Evolutionary conservation across 805 yeast species (phyloP).

Genomic region (Saccharomycopsis javanensis): DNA sequence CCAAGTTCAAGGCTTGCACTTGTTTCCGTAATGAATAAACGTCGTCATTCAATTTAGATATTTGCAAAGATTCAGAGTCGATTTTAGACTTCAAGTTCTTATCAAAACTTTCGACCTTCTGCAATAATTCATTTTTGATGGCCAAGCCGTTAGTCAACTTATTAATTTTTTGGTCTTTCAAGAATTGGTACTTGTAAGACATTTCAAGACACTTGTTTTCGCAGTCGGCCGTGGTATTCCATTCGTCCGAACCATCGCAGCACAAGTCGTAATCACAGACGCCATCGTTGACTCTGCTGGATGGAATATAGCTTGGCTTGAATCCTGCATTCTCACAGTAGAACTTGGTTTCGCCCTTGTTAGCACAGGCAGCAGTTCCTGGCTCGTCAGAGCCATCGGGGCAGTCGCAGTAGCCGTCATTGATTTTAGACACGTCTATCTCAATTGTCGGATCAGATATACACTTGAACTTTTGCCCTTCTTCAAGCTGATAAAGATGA

Average conservation of each 20-base stretch:
- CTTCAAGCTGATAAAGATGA: slow-evolving; percentile 41
- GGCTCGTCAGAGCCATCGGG: slow-evolving; percentile 98
- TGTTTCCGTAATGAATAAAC: slow-evolving; percentile 11
- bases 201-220: slow-evolving; percentile 25
- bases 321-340: slow-evolving; percentile 76
- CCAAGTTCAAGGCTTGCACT: slow-evolving; percentile 13
- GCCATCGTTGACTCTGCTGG: slow-evolving; percentile 74
- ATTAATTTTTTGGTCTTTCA: slow-evolving; percentile 20
- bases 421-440: slow-evolving; percentile 52
- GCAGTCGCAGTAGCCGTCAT: slow-evolving; percentile 90
- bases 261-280: slow-evolving; percentile 82
- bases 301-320: slow-evolving; percentile 49
- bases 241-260: slow-evolving; percentile 93
- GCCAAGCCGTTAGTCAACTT: slow-evolving; percentile 21
- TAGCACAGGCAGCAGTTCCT: slow-evolving; percentile 76
- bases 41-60: slow-evolving; percentile 13
- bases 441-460: slow-evolving; percentile 54
- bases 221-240: slow-evolving; percentile 23
- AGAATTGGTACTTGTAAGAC: slow-evolving; percentile 21
- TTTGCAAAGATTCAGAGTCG: slow-evolving; percentile 9
- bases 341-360: slow-evolving; percentile 31
- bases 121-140: slow-evolving; percentile 19
- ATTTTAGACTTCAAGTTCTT: slow-evolving; percentile 2
- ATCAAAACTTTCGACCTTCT: slow-evolving; percentile 3
- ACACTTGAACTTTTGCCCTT: slow-evolving; percentile 57